Evolutionary conservation across 2,329 filamentous ascomycete genomes (phyloP).

Genomic region (Coniella lustricola): DNA sequence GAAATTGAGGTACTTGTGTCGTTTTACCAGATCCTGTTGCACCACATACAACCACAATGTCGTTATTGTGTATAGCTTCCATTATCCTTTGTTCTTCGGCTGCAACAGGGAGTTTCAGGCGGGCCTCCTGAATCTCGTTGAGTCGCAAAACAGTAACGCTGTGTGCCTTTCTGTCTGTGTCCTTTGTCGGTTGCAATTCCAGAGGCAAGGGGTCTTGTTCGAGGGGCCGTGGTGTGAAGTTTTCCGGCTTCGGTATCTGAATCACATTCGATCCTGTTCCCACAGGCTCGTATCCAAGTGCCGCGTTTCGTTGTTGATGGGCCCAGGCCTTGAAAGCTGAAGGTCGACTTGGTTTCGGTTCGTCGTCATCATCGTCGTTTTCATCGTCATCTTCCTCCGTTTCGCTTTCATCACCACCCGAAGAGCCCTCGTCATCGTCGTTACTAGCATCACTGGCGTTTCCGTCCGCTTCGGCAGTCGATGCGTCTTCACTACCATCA

Average conservation of each 20-base stretch:
- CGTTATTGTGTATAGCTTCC: slow-evolving; percentile 91
- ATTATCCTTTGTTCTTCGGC: slow-evolving; percentile 96
- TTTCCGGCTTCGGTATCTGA: slow-evolving; percentile 48
- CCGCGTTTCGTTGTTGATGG: slow-evolving; percentile 74
- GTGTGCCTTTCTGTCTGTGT: slow-evolving; percentile 63
- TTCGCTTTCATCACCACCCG: slow-evolving; percentile 20
- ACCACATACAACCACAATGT: slow-evolving; percentile 86
- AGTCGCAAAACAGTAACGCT: slow-evolving; percentile 65
- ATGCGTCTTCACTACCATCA: neutral
- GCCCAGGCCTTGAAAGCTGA: slow-evolving; percentile 94
- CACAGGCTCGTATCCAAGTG: slow-evolving; percentile 57
- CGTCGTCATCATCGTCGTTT: slow-evolving; percentile 19
- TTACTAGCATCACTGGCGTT: slow-evolving; percentile 20
- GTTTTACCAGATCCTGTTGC: slow-evolving; percentile 97
- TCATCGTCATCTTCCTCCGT: slow-evolving; percentile 28
- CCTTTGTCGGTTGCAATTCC: slow-evolving; percentile 56
- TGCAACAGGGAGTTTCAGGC: slow-evolving; percentile 79
- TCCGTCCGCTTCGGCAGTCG: slow-evolving; percentile 14
- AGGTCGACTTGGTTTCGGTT: slow-evolving; percentile 27
- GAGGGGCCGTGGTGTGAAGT: slow-evolving; percentile 59
- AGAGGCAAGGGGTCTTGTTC: slow-evolving; percentile 66
- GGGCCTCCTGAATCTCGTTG: slow-evolving; percentile 67
- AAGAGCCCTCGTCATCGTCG: slow-evolving; percentile 11
- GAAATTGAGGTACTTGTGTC: slow-evolving; percentile 92
- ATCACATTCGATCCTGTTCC: slow-evolving; percentile 35